Base-by-base conservation (phyloP, 1,139 yeast genomes). In the Lodderomyces margitis region DNA sequence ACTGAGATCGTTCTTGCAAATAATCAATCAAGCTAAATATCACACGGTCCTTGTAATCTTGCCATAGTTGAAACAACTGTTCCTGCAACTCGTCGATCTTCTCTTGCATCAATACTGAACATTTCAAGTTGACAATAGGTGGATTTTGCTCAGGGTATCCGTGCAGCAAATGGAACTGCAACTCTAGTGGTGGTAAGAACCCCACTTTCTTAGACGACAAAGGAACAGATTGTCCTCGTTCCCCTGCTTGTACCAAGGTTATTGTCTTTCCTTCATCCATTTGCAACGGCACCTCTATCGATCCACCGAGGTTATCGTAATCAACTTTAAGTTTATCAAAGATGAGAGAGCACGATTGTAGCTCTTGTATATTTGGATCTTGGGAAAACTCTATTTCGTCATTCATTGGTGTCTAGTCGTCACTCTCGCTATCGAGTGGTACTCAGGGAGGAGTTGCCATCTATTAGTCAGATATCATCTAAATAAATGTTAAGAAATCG, bases 1-100 rank as follows among this genome's bases (percentile, higher is more conserved):
- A 39, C 28, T 50, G 57, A 5, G 58, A 50, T 17, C 54, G 64
- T 27, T 62, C 66, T 10, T 59, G 64, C 17, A 80, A 42, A 37
- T 54, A 61, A 46, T 80, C 83, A 15, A 81, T 64, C 47, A 76
- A 57, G 12, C 68, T 59, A 45, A 70, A 76, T 1, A 81, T 47
- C 0, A 78, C 68, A 20, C 63, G 66, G 45, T 74, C 81, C 34
- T 51, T 57, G 17, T 61, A 62, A 16, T 60, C 66, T 0, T 55
- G 49, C 81, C 80, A 67, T 33, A 74, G 51, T 3, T 51, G 42
- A 2, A 43, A 39, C 8, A 73, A 47, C 7, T 58, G 54, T 1
- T 40, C 14, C 2, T 43, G 23, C 5, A 74, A 35, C 1, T 21
- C 35, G 0, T 28, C 34, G 10, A 36, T 10, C n/a, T 16, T 17